A percentile compares a stretch with the other conserved stretches of the same genome.
Conservation (phyloP, 1,284 basidiomycete species). For the Gymnopus androsaceus region DNA sequence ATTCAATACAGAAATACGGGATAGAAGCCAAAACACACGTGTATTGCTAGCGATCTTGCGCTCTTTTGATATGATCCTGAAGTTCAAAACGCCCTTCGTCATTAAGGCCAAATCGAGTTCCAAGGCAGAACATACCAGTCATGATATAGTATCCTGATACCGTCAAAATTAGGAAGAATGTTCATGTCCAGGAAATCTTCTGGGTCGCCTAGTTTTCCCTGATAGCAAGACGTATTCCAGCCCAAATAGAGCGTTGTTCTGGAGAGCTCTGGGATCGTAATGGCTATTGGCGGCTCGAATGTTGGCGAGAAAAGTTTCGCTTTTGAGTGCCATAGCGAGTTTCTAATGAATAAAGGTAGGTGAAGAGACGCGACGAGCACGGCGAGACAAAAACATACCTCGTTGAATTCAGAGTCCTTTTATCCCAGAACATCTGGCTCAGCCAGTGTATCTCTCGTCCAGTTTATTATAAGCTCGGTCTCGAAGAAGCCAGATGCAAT, state of each 20-base stretch:
- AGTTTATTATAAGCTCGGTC: neutral
- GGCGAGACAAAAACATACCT: neutral
- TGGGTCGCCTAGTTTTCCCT: constrained; percentile 5
- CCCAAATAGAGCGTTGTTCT: neutral
- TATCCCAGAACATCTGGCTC: constrained; percentile 5
- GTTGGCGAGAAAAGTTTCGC: neutral
- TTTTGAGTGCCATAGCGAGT: constrained; percentile 2
- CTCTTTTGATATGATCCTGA: neutral
- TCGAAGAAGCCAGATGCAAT: neutral
- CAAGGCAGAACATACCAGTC: neutral
- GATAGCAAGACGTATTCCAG: constrained; percentile 1
- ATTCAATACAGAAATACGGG: neutral
- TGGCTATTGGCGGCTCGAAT: neutral
- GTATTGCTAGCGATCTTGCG: neutral
- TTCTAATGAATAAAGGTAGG: neutral
- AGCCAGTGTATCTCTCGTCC: neutral
- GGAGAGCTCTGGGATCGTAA: neutral
- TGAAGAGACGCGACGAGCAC: neutral
- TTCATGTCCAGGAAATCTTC: constrained; percentile 7
- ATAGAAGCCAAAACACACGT: neutral
- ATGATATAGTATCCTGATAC: neutral
- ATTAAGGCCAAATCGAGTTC: neutral
- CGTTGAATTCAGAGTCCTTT: neutral
- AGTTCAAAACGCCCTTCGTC: neutral
- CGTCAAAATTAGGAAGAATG: constrained; percentile 2